Conservation (phyloP, 179 eudicot genomes). For the Heliamphora pulchella region DNA sequence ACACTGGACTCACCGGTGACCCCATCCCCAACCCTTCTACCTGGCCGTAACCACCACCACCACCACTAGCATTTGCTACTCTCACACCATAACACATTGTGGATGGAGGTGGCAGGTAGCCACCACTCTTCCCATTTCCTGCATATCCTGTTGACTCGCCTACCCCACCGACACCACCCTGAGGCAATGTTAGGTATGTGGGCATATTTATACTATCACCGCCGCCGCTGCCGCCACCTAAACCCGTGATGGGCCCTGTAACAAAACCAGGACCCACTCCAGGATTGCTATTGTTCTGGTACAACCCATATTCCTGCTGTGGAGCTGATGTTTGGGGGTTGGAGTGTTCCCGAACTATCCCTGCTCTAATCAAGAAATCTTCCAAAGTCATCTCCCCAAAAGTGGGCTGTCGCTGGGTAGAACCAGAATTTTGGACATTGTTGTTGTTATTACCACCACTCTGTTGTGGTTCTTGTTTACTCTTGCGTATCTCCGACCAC, state of each 20-base stretch:
- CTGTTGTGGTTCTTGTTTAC: slow-evolving; percentile 26
- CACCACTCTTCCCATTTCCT: slow-evolving; percentile 37
- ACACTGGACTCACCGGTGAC: slow-evolving; percentile 64
- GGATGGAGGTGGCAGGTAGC: slow-evolving; percentile 31
- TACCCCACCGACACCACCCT: slow-evolving; percentile 19
- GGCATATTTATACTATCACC: slow-evolving; percentile 19
- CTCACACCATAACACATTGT: slow-evolving; percentile 35
- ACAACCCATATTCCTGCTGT: slow-evolving; percentile 32
- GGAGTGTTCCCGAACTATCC: slow-evolving; percentile 62
- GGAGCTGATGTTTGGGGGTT: slow-evolving; percentile 20
- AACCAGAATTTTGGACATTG: slow-evolving; percentile 17
- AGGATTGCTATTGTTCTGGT: slow-evolving; percentile 27
- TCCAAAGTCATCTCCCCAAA: slow-evolving; percentile 94
- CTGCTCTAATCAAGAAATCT: slow-evolving; percentile 74
- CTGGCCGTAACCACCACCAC: slow-evolving; percentile 39
- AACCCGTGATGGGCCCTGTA: slow-evolving; percentile 32
- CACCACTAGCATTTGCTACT: slow-evolving; percentile 28
- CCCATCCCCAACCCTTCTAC: slow-evolving; percentile 29
- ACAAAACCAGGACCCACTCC: slow-evolving; percentile 30
- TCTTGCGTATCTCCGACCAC: slow-evolving; percentile 74
- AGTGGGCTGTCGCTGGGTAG: slow-evolving; percentile 52
- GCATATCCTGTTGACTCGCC: slow-evolving; percentile 36
- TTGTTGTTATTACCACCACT: slow-evolving; percentile 9
- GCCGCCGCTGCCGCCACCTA: slow-evolving; percentile 20
- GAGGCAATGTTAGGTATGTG: slow-evolving; percentile 32